Conservation (phyloP, 805 yeast genomes). For the Komagataella pseudopastoris region DNA sequence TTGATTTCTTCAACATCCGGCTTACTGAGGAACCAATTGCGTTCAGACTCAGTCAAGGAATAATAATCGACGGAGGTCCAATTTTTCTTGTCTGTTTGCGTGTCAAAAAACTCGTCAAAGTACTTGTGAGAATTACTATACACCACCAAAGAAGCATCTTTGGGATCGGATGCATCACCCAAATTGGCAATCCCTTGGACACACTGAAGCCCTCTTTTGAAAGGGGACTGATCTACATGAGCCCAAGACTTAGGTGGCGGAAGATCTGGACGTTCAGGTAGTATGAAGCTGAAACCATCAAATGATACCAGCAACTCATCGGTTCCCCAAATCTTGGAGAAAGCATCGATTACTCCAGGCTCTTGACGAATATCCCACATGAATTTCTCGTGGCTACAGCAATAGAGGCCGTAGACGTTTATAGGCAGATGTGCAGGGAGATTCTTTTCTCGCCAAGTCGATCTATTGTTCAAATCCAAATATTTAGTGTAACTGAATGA, state of each 20-base stretch:
- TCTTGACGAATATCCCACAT: conserved; percentile 21
- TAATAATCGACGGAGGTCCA: conserved; percentile 13
- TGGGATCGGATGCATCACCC: conserved; percentile 11
- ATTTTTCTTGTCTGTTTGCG: conserved; percentile 6
- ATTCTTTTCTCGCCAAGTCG: conserved; percentile 16
- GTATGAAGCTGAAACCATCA: conserved; percentile 16
- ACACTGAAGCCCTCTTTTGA: conserved; percentile 15
- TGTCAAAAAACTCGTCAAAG: conserved; percentile 13
- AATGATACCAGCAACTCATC: conserved; percentile 19
- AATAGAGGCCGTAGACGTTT: conserved; percentile 9
- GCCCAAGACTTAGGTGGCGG: conserved; percentile 13
- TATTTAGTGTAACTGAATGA: conserved; percentile 6
- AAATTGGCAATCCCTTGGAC: conserved; percentile 20
- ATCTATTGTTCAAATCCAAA: conserved; percentile 12
- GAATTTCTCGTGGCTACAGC: conserved; percentile 17
- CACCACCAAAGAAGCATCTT: conserved; percentile 20
- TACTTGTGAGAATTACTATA: conserved; percentile 12
- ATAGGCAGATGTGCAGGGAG: conserved; percentile 12
- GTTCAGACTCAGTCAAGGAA: conserved; percentile 6
- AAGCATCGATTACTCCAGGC: conserved; percentile 12
- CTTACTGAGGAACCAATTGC: conserved; percentile 5
- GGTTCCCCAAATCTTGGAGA: conserved; percentile 18
- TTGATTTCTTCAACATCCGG: conserved; percentile 17
- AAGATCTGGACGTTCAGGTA: conserved; percentile 12
- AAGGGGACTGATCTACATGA: conserved; percentile 21